phyloP scores from a whole-genome alignment of 306 rosid genomes.

The Quercus berberidifolia region DNA sequence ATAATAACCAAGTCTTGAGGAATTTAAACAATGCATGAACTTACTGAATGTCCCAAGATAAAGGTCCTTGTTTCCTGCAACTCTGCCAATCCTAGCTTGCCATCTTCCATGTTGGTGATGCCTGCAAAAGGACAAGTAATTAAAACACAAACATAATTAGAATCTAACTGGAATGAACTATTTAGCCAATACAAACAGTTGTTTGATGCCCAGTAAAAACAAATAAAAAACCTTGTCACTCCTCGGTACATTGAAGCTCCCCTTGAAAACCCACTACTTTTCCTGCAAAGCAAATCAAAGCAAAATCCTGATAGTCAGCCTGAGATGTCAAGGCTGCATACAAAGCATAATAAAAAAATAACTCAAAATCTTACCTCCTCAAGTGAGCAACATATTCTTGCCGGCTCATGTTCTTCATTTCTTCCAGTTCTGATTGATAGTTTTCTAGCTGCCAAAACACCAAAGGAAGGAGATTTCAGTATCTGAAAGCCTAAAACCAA shows the following conservation, averaged over 20 bases:
- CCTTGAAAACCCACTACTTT: constrained; percentile 95
- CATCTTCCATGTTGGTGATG: constrained; percentile 99
- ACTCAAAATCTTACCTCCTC: constrained; percentile 54
- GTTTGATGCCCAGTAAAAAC: no score
- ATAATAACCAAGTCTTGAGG: background rate
- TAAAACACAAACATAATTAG: background rate
- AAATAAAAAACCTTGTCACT: constrained; percentile 67
- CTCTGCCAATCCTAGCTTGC: constrained; percentile 99
- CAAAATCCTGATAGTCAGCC: background rate
- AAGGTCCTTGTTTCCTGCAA: constrained; percentile 97
- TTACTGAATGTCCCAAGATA: constrained; percentile 97
- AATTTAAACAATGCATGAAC: constrained; percentile 14
- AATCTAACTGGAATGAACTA: background rate
- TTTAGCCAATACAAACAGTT: background rate
- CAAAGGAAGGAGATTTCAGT: background rate
- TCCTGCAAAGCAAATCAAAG: constrained; percentile 47
- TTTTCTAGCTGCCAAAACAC: constrained; percentile 58
- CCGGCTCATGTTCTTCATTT: constrained; percentile 93
- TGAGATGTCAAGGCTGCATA: background rate
- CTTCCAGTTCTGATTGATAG: constrained; percentile 67
- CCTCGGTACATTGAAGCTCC: constrained; percentile 99
- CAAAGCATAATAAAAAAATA: background rate
- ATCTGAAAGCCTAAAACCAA: background rate
- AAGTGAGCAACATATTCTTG: constrained; percentile 95
- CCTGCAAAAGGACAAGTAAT: constrained; percentile 30